Conservation (phyloP, 352 stramenopile species). For the Globisporangium rhizosaccharum region DNA sequence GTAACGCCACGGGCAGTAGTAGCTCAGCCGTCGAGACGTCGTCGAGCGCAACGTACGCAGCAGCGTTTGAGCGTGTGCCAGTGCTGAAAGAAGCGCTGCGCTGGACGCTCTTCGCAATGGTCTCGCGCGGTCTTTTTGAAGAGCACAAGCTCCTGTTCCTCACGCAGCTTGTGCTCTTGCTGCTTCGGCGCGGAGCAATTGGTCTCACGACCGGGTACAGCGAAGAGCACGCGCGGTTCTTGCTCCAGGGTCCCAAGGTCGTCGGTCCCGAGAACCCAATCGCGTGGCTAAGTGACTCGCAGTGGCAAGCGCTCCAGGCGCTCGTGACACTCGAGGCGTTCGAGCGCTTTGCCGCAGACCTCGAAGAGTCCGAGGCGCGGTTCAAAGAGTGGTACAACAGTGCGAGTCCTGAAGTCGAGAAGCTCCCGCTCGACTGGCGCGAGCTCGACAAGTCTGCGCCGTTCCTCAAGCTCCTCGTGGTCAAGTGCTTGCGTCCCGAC, state of each 20-base stretch:
- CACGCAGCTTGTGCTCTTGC: constrained; percentile 79
- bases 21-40: constrained; percentile 15
- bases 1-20: not conserved
- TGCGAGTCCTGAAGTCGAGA: constrained; percentile 79
- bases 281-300: constrained; percentile 77
- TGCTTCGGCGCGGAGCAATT: constrained; percentile 67
- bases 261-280: constrained; percentile 70
- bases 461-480: constrained; percentile 92
- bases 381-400: constrained; percentile 93
- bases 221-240: constrained; percentile 65
- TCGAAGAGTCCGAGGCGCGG: constrained; percentile 86
- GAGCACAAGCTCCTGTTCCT: constrained; percentile 90
- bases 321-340: constrained; percentile 80
- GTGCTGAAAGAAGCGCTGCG: constrained; percentile 72
- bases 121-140: constrained; percentile 89
- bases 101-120: constrained; percentile 87
- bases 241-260: constrained; percentile 70
- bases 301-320: constrained; percentile 81
- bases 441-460: constrained; percentile 87
- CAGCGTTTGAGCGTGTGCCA: constrained; percentile 49
- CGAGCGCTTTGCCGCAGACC: constrained; percentile 78
- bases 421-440: constrained; percentile 88
- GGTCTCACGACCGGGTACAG: constrained; percentile 67
- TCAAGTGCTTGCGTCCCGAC: constrained; percentile 92
- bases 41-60: constrained; percentile 20